These are phyloP conservation scores for Calcarisporium arbuscula DNA, from an alignment of 2,329 filamentous ascomycete species.

Conservation along the genomic window DNA sequence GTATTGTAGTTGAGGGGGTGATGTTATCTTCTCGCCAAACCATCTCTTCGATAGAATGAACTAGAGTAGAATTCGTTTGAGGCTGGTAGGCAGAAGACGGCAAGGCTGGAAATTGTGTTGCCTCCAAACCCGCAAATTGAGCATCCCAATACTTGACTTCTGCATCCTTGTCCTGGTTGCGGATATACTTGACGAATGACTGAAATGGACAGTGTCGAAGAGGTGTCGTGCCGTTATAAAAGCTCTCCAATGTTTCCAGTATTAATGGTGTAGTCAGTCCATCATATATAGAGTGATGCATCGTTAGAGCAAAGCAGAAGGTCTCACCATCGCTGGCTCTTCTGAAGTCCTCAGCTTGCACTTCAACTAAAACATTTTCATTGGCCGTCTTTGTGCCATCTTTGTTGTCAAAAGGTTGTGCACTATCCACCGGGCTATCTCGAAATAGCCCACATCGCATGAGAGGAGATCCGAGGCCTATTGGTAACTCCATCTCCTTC, in stretches of 20 bases:
- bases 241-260: not conserved
- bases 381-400: no score
- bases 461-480: not conserved
- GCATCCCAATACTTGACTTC: not conserved
- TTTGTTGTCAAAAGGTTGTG: no score
- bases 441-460: not conserved
- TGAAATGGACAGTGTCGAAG: not conserved
- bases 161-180: not conserved
- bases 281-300: constrained; percentile 1
- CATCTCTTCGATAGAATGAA: not conserved
- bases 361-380: no score
- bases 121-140: not conserved
- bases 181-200: constrained; percentile 1
- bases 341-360: not conserved
- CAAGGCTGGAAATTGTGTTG: not conserved
- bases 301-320: not conserved
- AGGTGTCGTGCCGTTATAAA: not conserved
- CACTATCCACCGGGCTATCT: no score
- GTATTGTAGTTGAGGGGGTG: constrained; percentile 4
- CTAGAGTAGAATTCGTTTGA: not conserved
- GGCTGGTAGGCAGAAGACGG: not conserved
- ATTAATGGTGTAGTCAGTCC: not conserved
- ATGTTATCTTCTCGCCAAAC: not conserved
- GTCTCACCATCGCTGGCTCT: not conserved
- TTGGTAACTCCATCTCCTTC: not conserved